These are phyloP conservation scores for Vicia sativa DNA, from an alignment of 306 rosid genomes.

Conservation along the genomic window DNA sequence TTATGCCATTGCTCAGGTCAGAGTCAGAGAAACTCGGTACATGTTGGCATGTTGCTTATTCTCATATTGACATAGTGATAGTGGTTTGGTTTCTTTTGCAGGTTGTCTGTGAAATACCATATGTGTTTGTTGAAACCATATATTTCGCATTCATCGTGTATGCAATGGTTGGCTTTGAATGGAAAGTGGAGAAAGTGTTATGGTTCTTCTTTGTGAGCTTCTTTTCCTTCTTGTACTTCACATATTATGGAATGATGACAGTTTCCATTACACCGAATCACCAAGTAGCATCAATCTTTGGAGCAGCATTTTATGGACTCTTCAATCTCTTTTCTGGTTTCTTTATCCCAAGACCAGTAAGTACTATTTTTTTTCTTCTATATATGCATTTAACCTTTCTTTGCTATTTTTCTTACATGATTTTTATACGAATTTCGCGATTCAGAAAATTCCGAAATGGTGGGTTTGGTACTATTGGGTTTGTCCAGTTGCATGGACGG, in stretches of 20 bases:
- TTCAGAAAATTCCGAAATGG: constrained; percentile 97
- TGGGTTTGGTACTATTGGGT: constrained; percentile 98
- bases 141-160: constrained; percentile 71
- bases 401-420: constrained; percentile 20
- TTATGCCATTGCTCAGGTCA: constrained; percentile 86
- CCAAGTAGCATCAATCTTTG: constrained; percentile 84
- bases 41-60: not conserved
- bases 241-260: constrained; percentile 98
- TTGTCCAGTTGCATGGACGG: constrained; percentile 96
- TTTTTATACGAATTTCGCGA: constrained; percentile 19
- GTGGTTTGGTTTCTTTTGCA: constrained; percentile 46
- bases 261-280: constrained; percentile 94
- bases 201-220: constrained; percentile 89
- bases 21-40: constrained; percentile 5
- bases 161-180: constrained; percentile 78
- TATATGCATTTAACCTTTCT: not conserved
- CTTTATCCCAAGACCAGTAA: constrained; percentile 88
- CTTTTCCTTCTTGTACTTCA: constrained; percentile 92
- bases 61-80: not conserved
- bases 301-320: constrained; percentile 80
- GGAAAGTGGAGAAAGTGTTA: constrained; percentile 71
- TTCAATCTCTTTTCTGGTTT: constrained; percentile 97
- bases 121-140: constrained; percentile 59
- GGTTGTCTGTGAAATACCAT: constrained; percentile 84
- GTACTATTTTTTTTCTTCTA: constrained; percentile 22